These are phyloP conservation scores for Solanum chilense DNA, from an alignment of 257 asterid genomes.

Conservation along the genomic window DNA sequence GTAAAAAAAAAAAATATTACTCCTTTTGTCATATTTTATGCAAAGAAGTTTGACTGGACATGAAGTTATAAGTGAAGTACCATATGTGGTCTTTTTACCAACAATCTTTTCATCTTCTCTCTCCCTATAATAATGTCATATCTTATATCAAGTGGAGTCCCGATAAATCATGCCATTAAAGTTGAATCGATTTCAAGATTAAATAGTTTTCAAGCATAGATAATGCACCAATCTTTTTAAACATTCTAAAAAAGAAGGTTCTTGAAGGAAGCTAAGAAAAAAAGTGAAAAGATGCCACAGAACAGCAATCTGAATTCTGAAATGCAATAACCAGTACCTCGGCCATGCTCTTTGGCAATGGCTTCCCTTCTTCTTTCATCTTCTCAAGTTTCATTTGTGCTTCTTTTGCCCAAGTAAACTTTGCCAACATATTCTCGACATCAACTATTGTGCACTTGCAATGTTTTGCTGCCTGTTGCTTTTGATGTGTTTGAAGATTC, in stretches of 20 bases:
- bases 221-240: background rate
- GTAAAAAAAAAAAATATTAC: background rate
- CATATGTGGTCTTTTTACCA: background rate
- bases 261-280: background rate
- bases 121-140: background rate
- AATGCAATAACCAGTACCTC: conserved; percentile 43
- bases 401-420: conserved; percentile 83
- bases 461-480: conserved; percentile 61
- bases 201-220: background rate
- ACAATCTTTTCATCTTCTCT: background rate
- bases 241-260: background rate
- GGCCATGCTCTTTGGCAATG: conserved; percentile 69
- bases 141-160: background rate
- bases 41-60: background rate
- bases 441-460: conserved; percentile 71
- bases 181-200: background rate
- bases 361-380: conserved; percentile 77
- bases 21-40: background rate
- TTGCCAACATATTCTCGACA: conserved; percentile 59
- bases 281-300: background rate
- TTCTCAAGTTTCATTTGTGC: conserved; percentile 63
- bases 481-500: conserved; percentile 53
- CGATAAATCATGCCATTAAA: background rate
- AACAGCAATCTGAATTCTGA: background rate
- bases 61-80: background rate